Evolutionary conservation across 2,329 filamentous ascomycete genomes (phyloP).

Genomic region (Nigrospora sphaerica): DNA sequence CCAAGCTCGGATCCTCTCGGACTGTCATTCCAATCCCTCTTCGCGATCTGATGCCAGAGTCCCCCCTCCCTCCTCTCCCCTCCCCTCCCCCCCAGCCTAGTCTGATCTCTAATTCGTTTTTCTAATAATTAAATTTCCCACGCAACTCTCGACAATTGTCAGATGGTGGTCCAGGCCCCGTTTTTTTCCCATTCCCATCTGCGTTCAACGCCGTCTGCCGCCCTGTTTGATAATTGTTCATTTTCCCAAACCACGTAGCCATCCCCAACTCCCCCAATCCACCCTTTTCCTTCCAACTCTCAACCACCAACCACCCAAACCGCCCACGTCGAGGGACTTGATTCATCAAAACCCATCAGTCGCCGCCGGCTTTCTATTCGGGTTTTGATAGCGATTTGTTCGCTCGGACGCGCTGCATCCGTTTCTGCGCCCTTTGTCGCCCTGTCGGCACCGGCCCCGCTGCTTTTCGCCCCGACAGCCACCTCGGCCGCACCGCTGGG

Average conservation of each 20-base stretch:
- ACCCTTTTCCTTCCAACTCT: constrained; percentile 19
- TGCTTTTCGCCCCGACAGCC: too few relatives aligned
- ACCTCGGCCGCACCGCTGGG: too few relatives aligned
- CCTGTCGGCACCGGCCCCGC: constrained; percentile 1
- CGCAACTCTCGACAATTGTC: constrained; percentile 25
- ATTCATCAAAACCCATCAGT: constrained; percentile 28
- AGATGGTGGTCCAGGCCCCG: constrained; percentile 29
- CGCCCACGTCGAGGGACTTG: constrained; percentile 22
- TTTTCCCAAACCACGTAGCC: constrained; percentile 41
- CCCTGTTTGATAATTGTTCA: constrained; percentile 36
- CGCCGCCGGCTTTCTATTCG: constrained; percentile 21
- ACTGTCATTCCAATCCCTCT: constrained; percentile 4
- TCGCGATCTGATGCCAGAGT: constrained; percentile 15
- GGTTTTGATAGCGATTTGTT: constrained; percentile 16
- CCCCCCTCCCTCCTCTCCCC: constrained; percentile 6
- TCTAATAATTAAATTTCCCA: constrained; percentile 30
- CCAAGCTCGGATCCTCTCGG: constrained; percentile 23
- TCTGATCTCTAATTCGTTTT: constrained; percentile 28
- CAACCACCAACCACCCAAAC: constrained; percentile 19
- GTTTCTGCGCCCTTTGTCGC: constrained; percentile 9
- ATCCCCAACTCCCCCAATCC: constrained; percentile 38
- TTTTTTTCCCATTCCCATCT: constrained; percentile 30
- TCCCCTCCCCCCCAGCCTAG: constrained; percentile 18
- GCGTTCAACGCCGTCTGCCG: constrained; percentile 17
- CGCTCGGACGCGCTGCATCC: constrained; percentile 15